Evolutionary conservation across 768 basidiomycete genomes (phyloP).

Genomic region (Dacryopinax primogenitus): DNA sequence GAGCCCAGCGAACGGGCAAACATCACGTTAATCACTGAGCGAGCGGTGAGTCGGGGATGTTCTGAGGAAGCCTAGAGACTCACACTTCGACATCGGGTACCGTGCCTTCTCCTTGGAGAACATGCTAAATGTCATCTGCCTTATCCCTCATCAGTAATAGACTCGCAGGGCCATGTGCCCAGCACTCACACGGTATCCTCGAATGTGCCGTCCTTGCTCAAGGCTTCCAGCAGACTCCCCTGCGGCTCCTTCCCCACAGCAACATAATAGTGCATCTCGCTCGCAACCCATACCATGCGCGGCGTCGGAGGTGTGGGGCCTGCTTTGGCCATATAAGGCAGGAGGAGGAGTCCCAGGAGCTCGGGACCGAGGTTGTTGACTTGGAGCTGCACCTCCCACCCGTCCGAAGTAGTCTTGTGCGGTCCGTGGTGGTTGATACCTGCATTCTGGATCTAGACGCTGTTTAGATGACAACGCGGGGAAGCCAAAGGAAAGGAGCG

Average conservation of each 20-base stretch:
- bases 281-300: slow-evolving; percentile 33
- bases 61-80: neutral
- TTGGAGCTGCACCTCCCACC: slow-evolving; percentile 40
- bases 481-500: neutral
- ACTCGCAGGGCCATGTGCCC: neutral
- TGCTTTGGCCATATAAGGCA: slow-evolving; percentile 34
- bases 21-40: neutral
- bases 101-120: neutral
- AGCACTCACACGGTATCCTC: neutral
- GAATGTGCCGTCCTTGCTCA: slow-evolving; percentile 18
- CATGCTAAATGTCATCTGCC: neutral
- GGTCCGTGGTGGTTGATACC: slow-evolving; percentile 15
- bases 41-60: neutral
- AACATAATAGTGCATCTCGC: slow-evolving; percentile 31
- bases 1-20: neutral
- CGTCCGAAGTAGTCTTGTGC: slow-evolving; percentile 29
- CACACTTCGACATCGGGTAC: neutral
- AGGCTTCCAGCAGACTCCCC: slow-evolving; percentile 20
- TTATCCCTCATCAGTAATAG: neutral
- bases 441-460: slow-evolving; percentile 29
- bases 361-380: slow-evolving; percentile 36
- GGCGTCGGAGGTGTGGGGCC: slow-evolving; percentile 24
- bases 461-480: neutral
- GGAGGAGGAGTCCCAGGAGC: slow-evolving; percentile 32
- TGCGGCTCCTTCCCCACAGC: slow-evolving; percentile 18